Evolutionary conservation across 805 yeast species (phyloP), one percentile per base, ranked within the genome.

Genomic region (Kluyveromyces nonfermentans): DNA sequence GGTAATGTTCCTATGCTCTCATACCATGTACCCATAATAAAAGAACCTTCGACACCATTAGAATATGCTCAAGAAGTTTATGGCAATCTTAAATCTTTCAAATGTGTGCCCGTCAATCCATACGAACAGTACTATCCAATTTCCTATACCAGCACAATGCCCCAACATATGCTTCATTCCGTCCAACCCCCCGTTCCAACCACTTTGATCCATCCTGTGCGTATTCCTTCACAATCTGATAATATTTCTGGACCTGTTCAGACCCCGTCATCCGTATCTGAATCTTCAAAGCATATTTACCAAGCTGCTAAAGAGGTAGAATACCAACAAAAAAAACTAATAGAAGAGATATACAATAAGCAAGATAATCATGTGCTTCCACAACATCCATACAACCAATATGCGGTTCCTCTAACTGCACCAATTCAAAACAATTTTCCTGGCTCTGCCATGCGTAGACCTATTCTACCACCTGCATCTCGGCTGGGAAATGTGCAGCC

Each of bases 301-400:
- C 54, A 52, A 37, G 50, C 53, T 10, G 56, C 58, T 20, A 50
- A 46, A 34, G 52, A 50, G 19, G 46, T 54, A 3, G 56, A 52
- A 34, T 14, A 42, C 2, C 57, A 56, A 40, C 64, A 60, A 46
- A 51, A 60, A 34, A 49, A 46, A 31, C 42, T 59, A 34, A 60
- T 60, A 21, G 56, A 51, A 9, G 49, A 46, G 22, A 32, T 51
- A 18, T 50, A 46, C 35, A 62, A 49, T 72, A 61, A 60, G 82
- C 78, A 61, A 88, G 82, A 65, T 80, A 80, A 64, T 95, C 94
- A 68, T 74, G 94, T 59, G 95, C 93, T 62, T 95, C 95, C 72
- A 93, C 89, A 66, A 95, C 82, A 67, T 95, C 96, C 65, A 95
- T 96, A 75, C 85, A 76, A 54, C 96, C 87, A 68, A 86, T 77